Conservation (phyloP, 2,329 filamentous ascomycete species). For the Aschersonia sp. region DNA sequence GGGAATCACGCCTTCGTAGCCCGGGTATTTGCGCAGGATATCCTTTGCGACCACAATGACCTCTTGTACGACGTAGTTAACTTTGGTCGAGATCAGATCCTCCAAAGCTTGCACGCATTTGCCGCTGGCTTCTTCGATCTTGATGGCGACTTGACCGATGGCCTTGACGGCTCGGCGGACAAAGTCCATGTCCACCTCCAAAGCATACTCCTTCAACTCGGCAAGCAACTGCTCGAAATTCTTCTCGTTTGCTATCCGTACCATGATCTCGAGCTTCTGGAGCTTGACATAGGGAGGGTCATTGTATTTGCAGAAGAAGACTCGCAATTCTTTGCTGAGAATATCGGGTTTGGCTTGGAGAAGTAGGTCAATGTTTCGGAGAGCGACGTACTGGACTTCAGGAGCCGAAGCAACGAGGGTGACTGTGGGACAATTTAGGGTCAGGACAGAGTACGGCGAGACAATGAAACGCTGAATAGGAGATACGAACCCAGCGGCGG, state of each 20-base stretch:
- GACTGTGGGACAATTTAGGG: slow-evolving; percentile 34
- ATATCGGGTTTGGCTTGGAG: slow-evolving; percentile 95
- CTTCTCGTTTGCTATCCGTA: slow-evolving; percentile 91
- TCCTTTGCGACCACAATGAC: slow-evolving; percentile 99
- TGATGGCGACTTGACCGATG: slow-evolving; percentile 96
- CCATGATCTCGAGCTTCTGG: slow-evolving; percentile 97
- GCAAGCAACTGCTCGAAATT: slow-evolving; percentile 91
- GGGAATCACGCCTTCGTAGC: slow-evolving; percentile 95
- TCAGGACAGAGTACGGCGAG: background rate
- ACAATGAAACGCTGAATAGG: background rate
- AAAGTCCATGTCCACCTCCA: slow-evolving; percentile 99
- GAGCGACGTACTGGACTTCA: slow-evolving; percentile 93
- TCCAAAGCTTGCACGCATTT: slow-evolving; percentile 89
- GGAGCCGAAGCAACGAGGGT: slow-evolving; percentile 90
- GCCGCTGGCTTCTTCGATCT: slow-evolving; percentile 89
- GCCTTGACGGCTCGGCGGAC: slow-evolving; percentile 87
- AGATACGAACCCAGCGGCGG: slow-evolving; percentile 62
- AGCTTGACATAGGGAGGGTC: slow-evolving; percentile 96
- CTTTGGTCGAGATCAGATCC: slow-evolving; percentile 91
- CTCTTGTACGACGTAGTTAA: slow-evolving; percentile 98
- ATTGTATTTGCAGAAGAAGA: slow-evolving; percentile 99
- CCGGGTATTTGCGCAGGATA: slow-evolving; percentile 92
- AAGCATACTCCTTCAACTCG: slow-evolving; percentile 90
- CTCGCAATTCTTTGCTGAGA: slow-evolving; percentile 88
- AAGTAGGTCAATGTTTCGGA: slow-evolving; percentile 90